phyloP scores from a whole-genome alignment of 2,329 filamentous ascomycete genomes.

The Fusarium sp. region DNA sequence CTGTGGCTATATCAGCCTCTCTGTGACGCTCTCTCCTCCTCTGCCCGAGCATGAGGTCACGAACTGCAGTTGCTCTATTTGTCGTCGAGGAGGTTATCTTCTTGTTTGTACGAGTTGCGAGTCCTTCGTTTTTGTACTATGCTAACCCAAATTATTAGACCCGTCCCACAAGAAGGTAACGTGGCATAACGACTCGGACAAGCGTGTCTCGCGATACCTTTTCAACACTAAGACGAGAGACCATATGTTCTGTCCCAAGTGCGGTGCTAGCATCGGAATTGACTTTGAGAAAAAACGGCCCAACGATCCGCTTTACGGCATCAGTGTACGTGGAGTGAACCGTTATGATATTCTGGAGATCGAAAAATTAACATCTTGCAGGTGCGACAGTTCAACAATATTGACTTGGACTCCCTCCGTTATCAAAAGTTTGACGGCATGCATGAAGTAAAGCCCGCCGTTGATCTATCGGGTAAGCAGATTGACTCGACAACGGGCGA shows the following conservation, averaged over 20 bases:
- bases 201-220: constrained; percentile 43
- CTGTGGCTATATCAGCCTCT: constrained; percentile 64
- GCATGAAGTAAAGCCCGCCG: constrained; percentile 50
- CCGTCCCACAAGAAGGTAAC: constrained; percentile 55
- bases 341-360: background rate
- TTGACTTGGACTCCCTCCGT: constrained; percentile 56
- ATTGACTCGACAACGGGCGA: constrained; percentile 14
- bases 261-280: constrained; percentile 61
- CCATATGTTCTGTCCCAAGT: constrained; percentile 63
- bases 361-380: constrained; percentile 38
- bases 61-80: constrained; percentile 68
- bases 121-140: background rate
- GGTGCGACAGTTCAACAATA: constrained; percentile 57
- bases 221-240: constrained; percentile 63
- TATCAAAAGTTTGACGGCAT: constrained; percentile 55
- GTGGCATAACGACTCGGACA: constrained; percentile 57
- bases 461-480: constrained; percentile 54
- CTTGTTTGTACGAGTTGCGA: constrained; percentile 56
- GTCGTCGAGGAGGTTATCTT: constrained; percentile 63
- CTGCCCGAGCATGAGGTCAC: constrained; percentile 60
- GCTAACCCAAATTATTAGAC: constrained; percentile 48
- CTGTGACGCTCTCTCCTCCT: constrained; percentile 62
- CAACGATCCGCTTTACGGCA: constrained; percentile 52
- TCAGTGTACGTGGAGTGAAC: constrained; percentile 55
- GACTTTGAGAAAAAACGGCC: constrained; percentile 55